Conservation (phyloP, 768 basidiomycete genomes). For the Leucosporidium creatinivorum region DNA sequence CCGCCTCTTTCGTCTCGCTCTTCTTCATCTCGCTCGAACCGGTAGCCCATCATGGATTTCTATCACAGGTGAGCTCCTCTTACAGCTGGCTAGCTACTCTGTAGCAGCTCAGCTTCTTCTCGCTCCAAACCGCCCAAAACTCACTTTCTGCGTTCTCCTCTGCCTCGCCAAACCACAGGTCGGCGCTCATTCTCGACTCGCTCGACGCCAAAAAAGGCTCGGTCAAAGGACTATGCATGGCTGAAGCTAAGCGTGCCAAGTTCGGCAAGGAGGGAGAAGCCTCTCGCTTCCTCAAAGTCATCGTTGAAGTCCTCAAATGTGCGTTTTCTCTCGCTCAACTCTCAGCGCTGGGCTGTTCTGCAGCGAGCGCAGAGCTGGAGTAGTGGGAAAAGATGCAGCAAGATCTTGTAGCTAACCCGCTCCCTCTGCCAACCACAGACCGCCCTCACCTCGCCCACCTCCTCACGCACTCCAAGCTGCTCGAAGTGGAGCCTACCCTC, state of each 20-base stretch:
- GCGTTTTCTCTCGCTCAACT: conserved; percentile 31
- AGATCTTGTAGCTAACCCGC: not conserved
- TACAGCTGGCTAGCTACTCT: not conserved
- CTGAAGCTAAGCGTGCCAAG: conserved; percentile 44
- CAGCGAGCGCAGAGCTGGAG: not conserved
- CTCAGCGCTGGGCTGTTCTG: no score
- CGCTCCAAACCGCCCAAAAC: no score
- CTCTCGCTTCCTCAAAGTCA: conserved; percentile 46
- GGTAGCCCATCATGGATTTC: conserved; percentile 24
- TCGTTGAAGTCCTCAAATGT: conserved; percentile 97
- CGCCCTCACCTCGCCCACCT: conserved; percentile 31
- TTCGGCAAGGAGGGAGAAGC: conserved; percentile 23
- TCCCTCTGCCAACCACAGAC: conserved; percentile 1
- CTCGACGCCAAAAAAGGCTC: conserved; percentile 86
- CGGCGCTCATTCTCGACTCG: conserved; percentile 71
- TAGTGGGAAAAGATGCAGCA: no score
- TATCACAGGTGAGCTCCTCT: conserved; percentile 22
- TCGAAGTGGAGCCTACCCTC: conserved; percentile 28
- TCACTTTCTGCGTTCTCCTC: no score
- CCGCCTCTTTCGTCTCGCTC: no score
- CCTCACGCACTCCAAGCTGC: conserved; percentile 20
- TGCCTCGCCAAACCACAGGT: conserved; percentile 2
- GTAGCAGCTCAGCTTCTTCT: no score
- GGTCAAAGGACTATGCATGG: conserved; percentile 75
- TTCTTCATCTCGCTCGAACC: no score